Percentiles rank a stretch among this genome's conserved stretches.
Evolutionary conservation across 306 rosid species (phyloP).

Genomic region (Ormosia emarginata): DNA sequence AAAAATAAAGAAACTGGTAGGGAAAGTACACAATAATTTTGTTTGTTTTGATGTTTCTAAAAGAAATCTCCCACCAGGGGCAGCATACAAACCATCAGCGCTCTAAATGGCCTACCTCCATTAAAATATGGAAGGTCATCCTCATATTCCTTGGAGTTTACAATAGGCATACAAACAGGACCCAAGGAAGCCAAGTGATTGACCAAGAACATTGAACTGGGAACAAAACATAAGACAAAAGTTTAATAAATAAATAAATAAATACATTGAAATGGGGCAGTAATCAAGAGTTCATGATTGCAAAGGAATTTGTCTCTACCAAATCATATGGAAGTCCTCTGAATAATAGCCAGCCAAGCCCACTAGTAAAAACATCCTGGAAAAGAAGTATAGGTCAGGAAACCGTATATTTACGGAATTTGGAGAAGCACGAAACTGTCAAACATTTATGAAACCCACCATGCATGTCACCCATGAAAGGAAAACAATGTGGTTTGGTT

Average conservation of each 20-base stretch:
- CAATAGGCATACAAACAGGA: constrained; percentile 68
- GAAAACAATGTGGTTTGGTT: neutral
- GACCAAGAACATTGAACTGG: constrained; percentile 63
- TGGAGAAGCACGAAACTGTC: neutral
- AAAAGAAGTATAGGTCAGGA: neutral
- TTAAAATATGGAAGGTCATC: neutral
- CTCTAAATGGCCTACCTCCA: neutral
- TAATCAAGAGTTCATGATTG: neutral
- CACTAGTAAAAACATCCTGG: constrained; percentile 32
- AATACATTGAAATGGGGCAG: neutral
- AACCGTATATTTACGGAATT: neutral
- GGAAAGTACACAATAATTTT: neutral
- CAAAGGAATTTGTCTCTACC: constrained; percentile 4
- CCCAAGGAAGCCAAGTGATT: constrained; percentile 67
- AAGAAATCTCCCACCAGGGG: neutral
- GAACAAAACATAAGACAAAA: constrained; percentile 1
- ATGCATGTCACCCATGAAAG: neutral
- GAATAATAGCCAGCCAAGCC: constrained; percentile 31
- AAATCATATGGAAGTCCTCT: constrained; percentile 38
- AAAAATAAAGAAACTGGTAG: neutral
- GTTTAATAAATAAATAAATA: neutral
- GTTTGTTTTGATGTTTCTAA: neutral
- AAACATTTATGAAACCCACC: neutral
- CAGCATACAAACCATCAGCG: neutral
- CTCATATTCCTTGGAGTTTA: constrained; percentile 58